A percentile compares a stretch with the other conserved stretches of the same genome.
Evolutionary conservation across 2,329 filamentous ascomycete genomes (phyloP).

Genomic region (Trichoderma guizhouense): DNA sequence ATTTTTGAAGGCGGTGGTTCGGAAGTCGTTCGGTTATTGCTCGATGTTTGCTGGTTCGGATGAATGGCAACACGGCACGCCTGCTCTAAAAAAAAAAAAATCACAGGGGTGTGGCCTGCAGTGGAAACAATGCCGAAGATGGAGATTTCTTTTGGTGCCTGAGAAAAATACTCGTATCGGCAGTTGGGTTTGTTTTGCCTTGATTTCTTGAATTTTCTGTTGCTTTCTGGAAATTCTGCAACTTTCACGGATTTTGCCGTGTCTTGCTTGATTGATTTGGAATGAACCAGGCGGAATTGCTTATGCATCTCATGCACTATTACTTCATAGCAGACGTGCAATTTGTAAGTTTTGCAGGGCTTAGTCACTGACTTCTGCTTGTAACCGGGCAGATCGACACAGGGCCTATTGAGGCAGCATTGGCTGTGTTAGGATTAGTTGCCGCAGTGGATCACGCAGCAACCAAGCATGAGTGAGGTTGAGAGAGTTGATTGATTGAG

Average conservation of each 20-base stretch:
- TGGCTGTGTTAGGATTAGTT: neutral
- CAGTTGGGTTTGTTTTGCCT: neutral
- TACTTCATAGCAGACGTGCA: neutral
- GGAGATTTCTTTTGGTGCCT: neutral
- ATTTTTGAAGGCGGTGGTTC: neutral
- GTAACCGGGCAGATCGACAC: neutral
- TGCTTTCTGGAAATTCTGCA: neutral
- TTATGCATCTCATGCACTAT: neutral
- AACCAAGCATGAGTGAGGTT: neutral
- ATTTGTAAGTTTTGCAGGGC: neutral
- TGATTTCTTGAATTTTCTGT: neutral
- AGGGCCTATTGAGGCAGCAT: neutral
- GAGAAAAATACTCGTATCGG: neutral
- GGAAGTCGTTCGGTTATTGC: conserved; percentile 16
- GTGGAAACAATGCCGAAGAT: conserved; percentile 1
- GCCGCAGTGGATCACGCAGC: neutral
- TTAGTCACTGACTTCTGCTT: neutral
- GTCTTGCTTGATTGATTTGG: neutral
- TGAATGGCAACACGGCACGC: conserved; percentile 3
- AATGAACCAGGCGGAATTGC: neutral
- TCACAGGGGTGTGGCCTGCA: neutral
- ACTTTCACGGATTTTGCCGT: too few relatives aligned
- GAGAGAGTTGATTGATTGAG: neutral
- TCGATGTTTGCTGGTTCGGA: neutral
- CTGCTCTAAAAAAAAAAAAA: too few relatives aligned